Evolutionary conservation across 2,329 filamentous ascomycete genomes (phyloP).

Genomic region (Pseudogymnoascus sp.): DNA sequence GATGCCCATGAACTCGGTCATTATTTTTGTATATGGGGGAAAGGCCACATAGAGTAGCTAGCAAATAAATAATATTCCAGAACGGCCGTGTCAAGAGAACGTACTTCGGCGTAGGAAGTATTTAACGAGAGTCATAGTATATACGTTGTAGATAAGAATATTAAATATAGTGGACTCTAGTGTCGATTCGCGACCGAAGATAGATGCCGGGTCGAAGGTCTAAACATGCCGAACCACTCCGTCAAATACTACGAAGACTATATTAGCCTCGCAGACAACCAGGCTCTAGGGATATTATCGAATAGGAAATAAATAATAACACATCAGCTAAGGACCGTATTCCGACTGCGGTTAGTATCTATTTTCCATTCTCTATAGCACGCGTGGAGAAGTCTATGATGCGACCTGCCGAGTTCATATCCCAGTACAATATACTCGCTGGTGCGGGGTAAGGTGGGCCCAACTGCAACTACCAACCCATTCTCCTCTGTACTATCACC

Average conservation of each 20-base stretch:
- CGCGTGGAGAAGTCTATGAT: not conserved
- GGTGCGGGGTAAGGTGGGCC: constrained; percentile 2
- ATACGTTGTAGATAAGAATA: not conserved
- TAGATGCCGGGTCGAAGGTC: not conserved
- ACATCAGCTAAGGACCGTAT: not conserved
- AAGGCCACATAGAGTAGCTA: too few species aligned
- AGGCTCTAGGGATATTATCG: not conserved
- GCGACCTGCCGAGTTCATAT: not conserved
- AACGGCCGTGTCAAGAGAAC: too few species aligned
- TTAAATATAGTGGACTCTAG: not conserved
- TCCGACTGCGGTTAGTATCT: not conserved
- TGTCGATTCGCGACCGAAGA: not conserved
- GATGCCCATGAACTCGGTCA: too few species aligned
- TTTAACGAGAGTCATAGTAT: not conserved
- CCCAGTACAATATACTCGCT: not conserved
- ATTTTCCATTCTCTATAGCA: not conserved
- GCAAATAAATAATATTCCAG: too few species aligned
- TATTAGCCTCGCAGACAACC: not conserved
- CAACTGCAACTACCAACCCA: not conserved
- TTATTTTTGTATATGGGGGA: too few species aligned
- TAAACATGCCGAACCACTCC: not conserved
- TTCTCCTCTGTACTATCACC: not conserved
- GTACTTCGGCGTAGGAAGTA: not conserved
- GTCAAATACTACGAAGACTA: not conserved
- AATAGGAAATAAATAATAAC: not conserved